Evolutionary conservation across 2,329 filamentous ascomycete genomes (phyloP).

Genomic region (Elsinoe ampelina): DNA sequence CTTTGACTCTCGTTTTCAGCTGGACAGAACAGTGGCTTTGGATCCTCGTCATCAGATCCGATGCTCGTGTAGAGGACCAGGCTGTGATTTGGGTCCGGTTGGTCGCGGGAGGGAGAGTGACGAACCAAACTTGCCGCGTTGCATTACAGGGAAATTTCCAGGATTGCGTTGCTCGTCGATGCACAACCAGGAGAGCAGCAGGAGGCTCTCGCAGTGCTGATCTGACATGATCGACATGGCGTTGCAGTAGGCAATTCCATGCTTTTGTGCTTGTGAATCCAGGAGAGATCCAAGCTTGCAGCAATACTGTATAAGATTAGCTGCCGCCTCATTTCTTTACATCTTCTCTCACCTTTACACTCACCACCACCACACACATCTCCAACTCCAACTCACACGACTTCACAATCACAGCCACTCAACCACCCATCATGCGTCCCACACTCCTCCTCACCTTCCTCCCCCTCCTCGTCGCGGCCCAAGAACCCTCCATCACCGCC

Average conservation of each 20-base stretch:
- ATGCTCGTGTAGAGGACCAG: background rate
- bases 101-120: background rate
- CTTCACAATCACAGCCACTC: background rate
- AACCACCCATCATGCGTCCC: constrained; percentile 5
- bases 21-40: background rate
- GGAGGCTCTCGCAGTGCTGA: background rate
- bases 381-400: background rate
- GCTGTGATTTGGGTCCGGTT: background rate
- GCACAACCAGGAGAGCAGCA: too few species aligned
- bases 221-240: constrained; percentile 3
- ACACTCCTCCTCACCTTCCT: constrained; percentile 3
- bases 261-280: constrained; percentile 6
- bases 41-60: background rate
- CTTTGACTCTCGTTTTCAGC: background rate
- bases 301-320: constrained; percentile 9
- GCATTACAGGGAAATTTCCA: background rate
- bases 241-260: constrained; percentile 7
- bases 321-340: background rate
- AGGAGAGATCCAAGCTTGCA: background rate
- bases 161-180: background rate
- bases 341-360: background rate
- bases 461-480: constrained; percentile 10
- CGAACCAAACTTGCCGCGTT: background rate
- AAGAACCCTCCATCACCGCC: background rate
- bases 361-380: background rate